Evolutionary conservation across 768 basidiomycete species (phyloP), one percentile per base, ranked within the genome.

Genomic region (Suillus discolor): DNA sequence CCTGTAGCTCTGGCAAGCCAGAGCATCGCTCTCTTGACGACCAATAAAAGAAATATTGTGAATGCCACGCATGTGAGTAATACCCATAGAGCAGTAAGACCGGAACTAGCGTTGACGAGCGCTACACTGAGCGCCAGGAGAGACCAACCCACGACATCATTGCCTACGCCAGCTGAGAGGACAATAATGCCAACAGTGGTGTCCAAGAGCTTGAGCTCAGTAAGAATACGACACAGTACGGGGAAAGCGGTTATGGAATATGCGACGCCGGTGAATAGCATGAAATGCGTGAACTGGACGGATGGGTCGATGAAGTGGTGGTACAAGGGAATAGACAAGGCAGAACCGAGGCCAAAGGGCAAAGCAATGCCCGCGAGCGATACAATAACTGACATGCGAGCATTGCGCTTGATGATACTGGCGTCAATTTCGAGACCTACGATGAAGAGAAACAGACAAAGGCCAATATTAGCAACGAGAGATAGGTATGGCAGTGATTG

Each of bases 111-210:
- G 66, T 96, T 97, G 57, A 96, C 95, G 20, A 99, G 85, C 0
- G 97, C 96, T 7, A 99, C 91, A 55, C 91, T 93, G 28, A 99
- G 82, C 0, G 97, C 96, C 15, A 99, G 84, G 1, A 98, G 81
- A 0, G 85, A 85, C 97, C 96, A 97, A 3, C 92, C 93, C 57
- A 93, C 80, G 67, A 95, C 90, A 75, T 93, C 92, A 72, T 93
- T 91, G 7, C 90, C 94, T 4, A 99, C 93, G 12, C 96, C 97
- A 0, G 96, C 95, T 2, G 93, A 93, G 25, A 99, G 85, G 1
- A 96, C 96, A 31, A 97, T 89, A 66, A 97, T 89, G 6, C 96
- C 97, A 44, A 99, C 94, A 0, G 88, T 89, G 0, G 94, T 97
- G 66, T 96, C 92, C 67, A 99, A 83, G 2, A 99, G 81, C 76